phyloP scores from a whole-genome alignment of 768 basidiomycete genomes.

The Amanita rubescens region DNA sequence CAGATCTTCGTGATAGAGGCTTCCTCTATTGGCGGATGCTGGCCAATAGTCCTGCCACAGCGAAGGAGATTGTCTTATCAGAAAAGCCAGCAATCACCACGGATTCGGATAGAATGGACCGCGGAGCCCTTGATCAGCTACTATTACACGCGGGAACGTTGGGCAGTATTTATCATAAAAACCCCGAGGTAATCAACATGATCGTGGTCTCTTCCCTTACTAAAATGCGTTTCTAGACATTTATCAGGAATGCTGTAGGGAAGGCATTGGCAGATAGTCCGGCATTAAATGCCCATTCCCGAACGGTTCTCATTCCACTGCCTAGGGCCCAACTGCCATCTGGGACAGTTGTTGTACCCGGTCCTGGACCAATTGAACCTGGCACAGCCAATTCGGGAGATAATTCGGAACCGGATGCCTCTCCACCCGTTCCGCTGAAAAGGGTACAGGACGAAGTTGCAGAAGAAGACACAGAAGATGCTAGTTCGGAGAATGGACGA shows the following conservation, averaged over 20 bases:
- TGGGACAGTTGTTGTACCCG: conserved; percentile 41
- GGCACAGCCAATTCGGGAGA: conserved; percentile 17
- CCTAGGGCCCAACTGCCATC: conserved; percentile 44
- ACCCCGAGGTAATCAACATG: conserved; percentile 61
- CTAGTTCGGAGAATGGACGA: conserved; percentile 22
- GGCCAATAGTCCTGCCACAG: conserved; percentile 84
- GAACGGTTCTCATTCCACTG: conserved; percentile 60
- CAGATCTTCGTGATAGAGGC: conserved; percentile 92
- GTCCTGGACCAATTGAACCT: conserved; percentile 57
- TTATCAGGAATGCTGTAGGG: conserved; percentile 84
- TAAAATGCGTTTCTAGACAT: conserved; percentile 49
- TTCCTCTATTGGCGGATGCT: conserved; percentile 99
- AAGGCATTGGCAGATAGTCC: conserved; percentile 83
- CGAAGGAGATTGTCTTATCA: conserved; percentile 83
- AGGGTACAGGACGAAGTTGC: conserved; percentile 15
- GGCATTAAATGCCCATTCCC: conserved; percentile 78
- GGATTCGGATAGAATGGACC: conserved; percentile 95
- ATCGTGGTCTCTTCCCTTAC: background rate
- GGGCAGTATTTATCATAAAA: conserved; percentile 97
- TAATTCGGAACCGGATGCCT: conserved; percentile 20
- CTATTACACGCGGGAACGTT: conserved; percentile 90
- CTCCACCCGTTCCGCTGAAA: conserved; percentile 25
- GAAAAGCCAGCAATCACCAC: conserved; percentile 98
- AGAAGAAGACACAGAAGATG: conserved; percentile 13
- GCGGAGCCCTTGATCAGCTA: conserved; percentile 91